These are phyloP conservation scores for Trametes meyenii DNA, from an alignment of 768 basidiomycete species.

Conservation along the genomic window DNA sequence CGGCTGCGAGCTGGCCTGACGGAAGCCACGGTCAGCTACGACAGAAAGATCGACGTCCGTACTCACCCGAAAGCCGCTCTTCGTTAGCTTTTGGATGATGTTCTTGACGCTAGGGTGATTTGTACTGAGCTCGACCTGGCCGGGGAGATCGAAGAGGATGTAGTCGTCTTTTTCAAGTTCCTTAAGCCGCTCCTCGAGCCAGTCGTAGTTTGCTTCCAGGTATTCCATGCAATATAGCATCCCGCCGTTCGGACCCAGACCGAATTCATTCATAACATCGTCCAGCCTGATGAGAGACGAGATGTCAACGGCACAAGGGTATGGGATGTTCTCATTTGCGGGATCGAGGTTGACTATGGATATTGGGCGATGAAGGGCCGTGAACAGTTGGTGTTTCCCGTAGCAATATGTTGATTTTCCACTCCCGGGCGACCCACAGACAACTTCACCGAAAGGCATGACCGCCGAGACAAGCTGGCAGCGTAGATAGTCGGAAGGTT, in stretches of 20 bases:
- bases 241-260: constrained; percentile 92
- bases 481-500: neutral
- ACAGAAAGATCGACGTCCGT: neutral
- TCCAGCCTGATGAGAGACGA: constrained; percentile 82
- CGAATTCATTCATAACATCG: constrained; percentile 82
- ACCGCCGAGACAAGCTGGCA: neutral
- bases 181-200: constrained; percentile 70
- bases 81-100: constrained; percentile 72
- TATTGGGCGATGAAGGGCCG: constrained; percentile 83
- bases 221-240: constrained; percentile 98
- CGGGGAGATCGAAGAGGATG: constrained; percentile 93
- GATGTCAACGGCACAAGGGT: constrained; percentile 89
- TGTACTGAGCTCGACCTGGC: constrained; percentile 96
- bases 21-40: constrained; percentile 13
- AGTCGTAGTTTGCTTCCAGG: constrained; percentile 92
- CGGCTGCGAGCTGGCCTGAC: constrained; percentile 74
- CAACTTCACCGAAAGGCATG: constrained; percentile 89
- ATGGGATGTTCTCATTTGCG: constrained; percentile 86
- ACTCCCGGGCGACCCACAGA: constrained; percentile 84
- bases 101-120: constrained; percentile 89
- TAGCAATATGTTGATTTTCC: constrained; percentile 90
- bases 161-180: constrained; percentile 77
- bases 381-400: constrained; percentile 87
- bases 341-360: constrained; percentile 95
- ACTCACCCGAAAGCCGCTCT: constrained; percentile 84